Evolutionary conservation across 495 filamentous ascomycete genomes (phyloP).

Genomic region (Emericellopsis terricola): DNA sequence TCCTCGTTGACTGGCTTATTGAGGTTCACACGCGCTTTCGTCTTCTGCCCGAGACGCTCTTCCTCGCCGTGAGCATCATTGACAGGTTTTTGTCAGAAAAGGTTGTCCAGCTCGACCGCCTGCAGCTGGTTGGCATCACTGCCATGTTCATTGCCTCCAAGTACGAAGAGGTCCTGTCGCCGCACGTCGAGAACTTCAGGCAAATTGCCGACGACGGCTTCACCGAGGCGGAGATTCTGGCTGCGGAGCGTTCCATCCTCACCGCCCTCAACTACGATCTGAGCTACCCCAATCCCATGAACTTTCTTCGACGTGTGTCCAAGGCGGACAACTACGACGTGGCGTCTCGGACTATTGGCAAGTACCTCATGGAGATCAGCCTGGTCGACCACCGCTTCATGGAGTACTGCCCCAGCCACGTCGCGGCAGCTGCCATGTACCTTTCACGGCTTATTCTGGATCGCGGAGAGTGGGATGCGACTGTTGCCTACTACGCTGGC

Average conservation of each 20-base stretch:
- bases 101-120: conserved; percentile 82
- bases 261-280: conserved; percentile 87
- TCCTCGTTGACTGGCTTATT: conserved; percentile 94
- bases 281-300: conserved; percentile 98
- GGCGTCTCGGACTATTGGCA: conserved; percentile 86
- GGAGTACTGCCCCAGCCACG: conserved; percentile 65
- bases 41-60: conserved; percentile 91
- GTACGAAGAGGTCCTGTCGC: conserved; percentile 94
- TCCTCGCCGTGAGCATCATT: conserved; percentile 94
- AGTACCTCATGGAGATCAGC: conserved; percentile 98
- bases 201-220: conserved; percentile 96
- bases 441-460: conserved; percentile 75
- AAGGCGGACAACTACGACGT: conserved; percentile 98
- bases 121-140: conserved; percentile 91
- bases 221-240: conserved; percentile 88
- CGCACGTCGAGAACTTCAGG: conserved; percentile 90
- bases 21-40: conserved; percentile 96
- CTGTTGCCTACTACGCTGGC: conserved; percentile 81
- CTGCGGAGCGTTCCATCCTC: conserved; percentile 86
- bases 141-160: conserved; percentile 99
- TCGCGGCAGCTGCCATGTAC: conserved; percentile 90
- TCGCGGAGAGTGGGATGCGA: conserved; percentile 80
- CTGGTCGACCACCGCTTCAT: conserved; percentile 88
- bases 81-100: conserved; percentile 91
- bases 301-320: conserved; percentile 93